These are phyloP conservation scores for Sextonia rubra DNA, from an alignment of 164 flowering plant species.

Conservation along the genomic window DNA sequence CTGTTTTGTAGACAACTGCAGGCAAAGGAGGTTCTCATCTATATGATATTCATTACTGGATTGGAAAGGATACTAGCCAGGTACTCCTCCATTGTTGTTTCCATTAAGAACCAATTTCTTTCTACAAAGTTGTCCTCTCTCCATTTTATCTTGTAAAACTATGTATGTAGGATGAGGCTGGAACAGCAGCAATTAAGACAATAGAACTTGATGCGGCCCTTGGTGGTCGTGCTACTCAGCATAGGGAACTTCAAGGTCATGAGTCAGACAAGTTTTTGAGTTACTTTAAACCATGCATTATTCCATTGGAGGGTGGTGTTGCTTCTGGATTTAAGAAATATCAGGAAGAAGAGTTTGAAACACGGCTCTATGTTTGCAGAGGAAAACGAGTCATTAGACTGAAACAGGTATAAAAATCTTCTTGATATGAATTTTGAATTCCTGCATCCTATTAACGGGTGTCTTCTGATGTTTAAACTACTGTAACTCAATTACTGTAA, in stretches of 20 bases:
- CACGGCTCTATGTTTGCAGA: conserved; percentile 73
- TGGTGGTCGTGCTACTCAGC: conserved; percentile 98
- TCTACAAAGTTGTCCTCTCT: background rate
- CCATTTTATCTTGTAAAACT: conserved; percentile 11
- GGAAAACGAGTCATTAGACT: conserved; percentile 87
- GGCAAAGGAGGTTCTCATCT: conserved; percentile 81
- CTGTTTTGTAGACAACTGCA: conserved; percentile 58
- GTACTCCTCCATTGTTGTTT: conserved; percentile 26
- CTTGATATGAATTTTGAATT: background rate
- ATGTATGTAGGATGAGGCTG: conserved; percentile 85
- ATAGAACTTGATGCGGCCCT: conserved; percentile 94
- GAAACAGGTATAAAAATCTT: conserved; percentile 60
- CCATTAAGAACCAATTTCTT: background rate
- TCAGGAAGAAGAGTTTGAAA: conserved; percentile 90
- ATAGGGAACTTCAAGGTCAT: conserved; percentile 94
- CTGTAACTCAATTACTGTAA: background rate
- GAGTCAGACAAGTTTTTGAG: conserved; percentile 98
- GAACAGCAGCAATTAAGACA: conserved; percentile 97
- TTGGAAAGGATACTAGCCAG: conserved; percentile 98
- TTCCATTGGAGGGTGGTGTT: conserved; percentile 96
- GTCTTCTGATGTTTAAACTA: background rate
- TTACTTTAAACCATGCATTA: conserved; percentile 93
- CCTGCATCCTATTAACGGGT: background rate
- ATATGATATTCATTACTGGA: conserved; percentile 93
- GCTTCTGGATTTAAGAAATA: conserved; percentile 84